Evolutionary conservation across 176 grass and related monocot genomes (phyloP).

Genomic region (Hsuehochloa calcarea): DNA sequence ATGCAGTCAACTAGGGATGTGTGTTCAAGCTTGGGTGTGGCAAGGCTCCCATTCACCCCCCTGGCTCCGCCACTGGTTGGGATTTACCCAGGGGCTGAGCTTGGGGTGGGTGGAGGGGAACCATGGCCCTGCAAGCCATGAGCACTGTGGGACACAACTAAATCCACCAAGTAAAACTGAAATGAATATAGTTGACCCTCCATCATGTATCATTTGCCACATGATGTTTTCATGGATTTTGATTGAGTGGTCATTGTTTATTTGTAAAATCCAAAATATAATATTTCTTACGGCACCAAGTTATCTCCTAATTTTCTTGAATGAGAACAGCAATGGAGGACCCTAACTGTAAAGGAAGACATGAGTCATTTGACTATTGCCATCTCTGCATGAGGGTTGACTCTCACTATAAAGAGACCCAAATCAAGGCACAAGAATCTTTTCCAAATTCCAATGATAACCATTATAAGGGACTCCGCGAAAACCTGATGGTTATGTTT

Average conservation of each 20-base stretch:
- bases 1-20: no score
- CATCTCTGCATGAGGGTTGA: no score
- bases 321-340: not conserved
- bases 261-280: not conserved
- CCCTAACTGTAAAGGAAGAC: not conserved
- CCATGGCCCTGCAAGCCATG: not conserved
- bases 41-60: no score
- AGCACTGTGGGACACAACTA: not conserved
- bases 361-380: no score
- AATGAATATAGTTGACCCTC: not conserved
- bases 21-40: no score
- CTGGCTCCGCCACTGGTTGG: no score
- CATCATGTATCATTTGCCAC: not conserved
- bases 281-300: not conserved
- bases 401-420: not conserved
- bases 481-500: not conserved
- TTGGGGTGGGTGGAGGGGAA: no score
- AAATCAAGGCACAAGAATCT: not conserved
- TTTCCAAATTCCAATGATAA: no score
- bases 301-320: not conserved
- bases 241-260: not conserved
- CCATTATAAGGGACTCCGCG: not conserved
- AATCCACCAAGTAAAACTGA: not conserved
- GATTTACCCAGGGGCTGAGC: not conserved
- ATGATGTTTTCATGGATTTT: not conserved